Evolutionary conservation across 495 filamentous ascomycete species (phyloP), one percentile per base, ranked within the genome.

Genomic region (Tuber calosporum): DNA sequence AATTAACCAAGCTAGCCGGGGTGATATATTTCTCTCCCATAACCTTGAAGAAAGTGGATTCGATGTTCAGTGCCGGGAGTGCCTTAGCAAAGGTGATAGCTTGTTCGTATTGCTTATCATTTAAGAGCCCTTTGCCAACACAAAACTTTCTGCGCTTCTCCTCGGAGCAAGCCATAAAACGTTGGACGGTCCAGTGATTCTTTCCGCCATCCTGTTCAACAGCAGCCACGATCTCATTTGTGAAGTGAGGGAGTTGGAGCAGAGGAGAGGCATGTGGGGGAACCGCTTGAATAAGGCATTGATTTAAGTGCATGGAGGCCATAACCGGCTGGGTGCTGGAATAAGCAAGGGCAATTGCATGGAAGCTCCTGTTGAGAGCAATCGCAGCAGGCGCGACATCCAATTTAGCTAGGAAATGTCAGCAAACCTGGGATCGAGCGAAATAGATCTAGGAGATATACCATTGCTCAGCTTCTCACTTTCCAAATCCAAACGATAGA

Each of bases 31-130:
- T 91, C 84, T 99, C 95, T 73, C 95, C 95, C 77, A 92, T 90
- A 69, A 99, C 95, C 85, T 99, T 99, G 88, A 99, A 99, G 84
- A 96, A 99, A 2, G 93, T 92, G 84, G 93, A 94, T 82, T 93
- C 93, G n/a, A 98, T 87, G 72, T 91, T 86, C 67, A 98, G 84
- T 66, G 87, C 86, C 0, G 95, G 95, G 19, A 99, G 84, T 82
- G 96, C 92, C 77, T 88, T 87, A 37, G 93, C 93, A 62, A 97
- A 89, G 66, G 83, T 81, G 69, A 96, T 84, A 40, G 91, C 92
- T 37, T 88, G 87, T 45, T 87, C 84, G 83, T 97, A 97, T 81
- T 97, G 89, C 69, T 87, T 82, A 70, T 92, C 89, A 11, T 87
- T 89, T 66, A 97, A 83, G 43, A 96, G 88, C 48, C 87, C 89